Percentiles rank a stretch among this genome's conserved stretches.
These are phyloP conservation scores for Osmanthus fragrans DNA, from an alignment of 257 asterid genomes.

Conservation along the genomic window DNA sequence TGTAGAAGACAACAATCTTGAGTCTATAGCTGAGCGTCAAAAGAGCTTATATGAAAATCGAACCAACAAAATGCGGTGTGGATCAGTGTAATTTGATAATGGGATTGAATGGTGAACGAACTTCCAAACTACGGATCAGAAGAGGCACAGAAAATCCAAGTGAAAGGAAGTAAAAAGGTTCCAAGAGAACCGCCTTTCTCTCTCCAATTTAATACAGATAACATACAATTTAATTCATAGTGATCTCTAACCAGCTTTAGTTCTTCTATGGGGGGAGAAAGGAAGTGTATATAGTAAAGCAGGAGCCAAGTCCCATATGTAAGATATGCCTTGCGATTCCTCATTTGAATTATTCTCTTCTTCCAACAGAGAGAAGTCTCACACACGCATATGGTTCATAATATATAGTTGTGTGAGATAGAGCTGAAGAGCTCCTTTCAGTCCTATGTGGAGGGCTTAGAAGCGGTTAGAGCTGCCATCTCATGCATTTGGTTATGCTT, in stretches of 20 bases:
- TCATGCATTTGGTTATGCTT: slow-evolving; percentile 42
- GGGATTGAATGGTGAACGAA: not conserved
- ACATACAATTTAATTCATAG: not conserved
- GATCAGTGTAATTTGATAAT: not conserved
- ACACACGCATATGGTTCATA: not conserved
- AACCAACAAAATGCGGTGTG: not conserved
- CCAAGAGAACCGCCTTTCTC: no score
- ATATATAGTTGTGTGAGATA: not conserved
- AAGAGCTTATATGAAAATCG: not conserved
- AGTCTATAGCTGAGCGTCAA: not conserved
- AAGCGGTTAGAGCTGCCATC: slow-evolving; percentile 39
- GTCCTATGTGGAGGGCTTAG: slow-evolving; percentile 35
- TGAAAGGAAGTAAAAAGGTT: not conserved
- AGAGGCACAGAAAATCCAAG: not conserved
- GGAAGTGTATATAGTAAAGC: not conserved
- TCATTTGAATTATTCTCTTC: not conserved
- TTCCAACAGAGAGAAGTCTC: not conserved
- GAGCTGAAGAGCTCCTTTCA: slow-evolving; percentile 36
- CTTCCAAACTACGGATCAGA: not conserved
- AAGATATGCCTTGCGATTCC: not conserved
- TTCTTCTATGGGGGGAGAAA: not conserved
- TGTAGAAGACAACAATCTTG: not conserved
- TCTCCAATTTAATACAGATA: not conserved
- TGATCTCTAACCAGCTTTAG: not conserved
- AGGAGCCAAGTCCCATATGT: not conserved